Base-by-base conservation (phyloP, 305 asterid genomes). In the Euphrasia arctica region DNA sequence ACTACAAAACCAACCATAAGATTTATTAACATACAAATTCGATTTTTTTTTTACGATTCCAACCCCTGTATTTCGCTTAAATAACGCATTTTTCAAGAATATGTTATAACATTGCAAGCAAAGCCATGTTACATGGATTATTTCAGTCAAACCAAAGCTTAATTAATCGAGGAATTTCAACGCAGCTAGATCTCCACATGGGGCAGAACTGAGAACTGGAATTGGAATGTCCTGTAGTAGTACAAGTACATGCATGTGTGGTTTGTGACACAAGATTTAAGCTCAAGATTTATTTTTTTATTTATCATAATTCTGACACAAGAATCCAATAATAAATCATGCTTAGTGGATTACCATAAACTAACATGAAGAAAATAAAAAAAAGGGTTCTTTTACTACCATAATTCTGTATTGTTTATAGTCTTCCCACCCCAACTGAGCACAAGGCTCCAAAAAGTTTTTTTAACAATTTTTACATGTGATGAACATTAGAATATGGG, bases 391-490 rank as follows among this genome's bases (percentile, higher is more conserved):
- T 59, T 74, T 68, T 29, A 18, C 22, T 18, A 18, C 22, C 22
- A 18, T 74, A 65, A 39, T 58, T 62, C 64, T 66, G 70, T 64
- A 67, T 75, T 63, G 64, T 75, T 75, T 72, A 72, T 75, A 75
- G 71, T 15, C 70, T 76, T 45, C 59, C 70, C 70, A 32, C 70
- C 70, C 56, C 42, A 76, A 47, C 72, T 32, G 64, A 56, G 80
- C 82, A 79, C 80, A 81, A 75, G 83, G 83, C 75, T 79, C 84
- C 81, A 81, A 77, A 82, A 74, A 76, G 79, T 63, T 39, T 4
- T 5, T 6, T 2, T 59, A 3, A 43, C 69, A 80, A 76, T 70
- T 67, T 72, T 63, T 67, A 70, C 75, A 82, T 70, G 70, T 43
- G 78, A 73, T 51, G 66, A 62, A 70, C 63, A 72, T 67, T 69